A percentile compares a stretch with the other conserved stretches of the same genome.
Evolutionary conservation across 2,329 filamentous ascomycete species (phyloP).

Genomic region (Penicillium sp.): DNA sequence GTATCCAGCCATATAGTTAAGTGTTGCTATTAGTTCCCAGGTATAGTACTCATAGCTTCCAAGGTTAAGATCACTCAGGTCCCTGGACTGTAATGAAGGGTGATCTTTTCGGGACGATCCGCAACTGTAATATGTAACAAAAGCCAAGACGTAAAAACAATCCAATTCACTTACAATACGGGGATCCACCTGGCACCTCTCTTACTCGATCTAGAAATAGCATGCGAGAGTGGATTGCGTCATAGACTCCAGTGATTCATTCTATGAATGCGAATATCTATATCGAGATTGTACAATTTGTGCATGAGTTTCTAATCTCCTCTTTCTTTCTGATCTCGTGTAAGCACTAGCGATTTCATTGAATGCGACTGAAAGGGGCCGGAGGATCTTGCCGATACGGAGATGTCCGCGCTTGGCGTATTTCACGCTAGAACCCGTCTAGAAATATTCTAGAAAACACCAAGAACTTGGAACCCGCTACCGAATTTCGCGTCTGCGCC

Average conservation of each 20-base stretch:
- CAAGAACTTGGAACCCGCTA: constrained; percentile 20
- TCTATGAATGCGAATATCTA: background rate
- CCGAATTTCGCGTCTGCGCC: background rate
- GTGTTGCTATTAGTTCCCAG: background rate
- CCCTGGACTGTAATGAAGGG: background rate
- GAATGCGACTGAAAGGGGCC: background rate
- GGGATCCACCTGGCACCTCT: background rate
- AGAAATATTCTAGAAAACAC: constrained; percentile 31
- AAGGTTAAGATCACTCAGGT: background rate
- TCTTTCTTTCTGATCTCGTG: background rate
- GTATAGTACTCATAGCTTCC: too few relatives aligned
- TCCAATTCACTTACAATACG: background rate
- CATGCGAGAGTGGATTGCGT: constrained; percentile 4
- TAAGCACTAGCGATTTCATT: background rate
- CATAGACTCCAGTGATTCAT: constrained; percentile 6
- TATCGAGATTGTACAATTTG: too few relatives aligned
- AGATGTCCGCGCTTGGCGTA: constrained; percentile 12
- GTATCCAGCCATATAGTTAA: too few relatives aligned
- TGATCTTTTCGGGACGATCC: constrained; percentile 13
- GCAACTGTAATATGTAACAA: constrained; percentile 4
- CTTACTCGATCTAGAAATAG: constrained; percentile 7
- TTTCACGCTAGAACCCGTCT: constrained; percentile 28
- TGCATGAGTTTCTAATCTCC: too few relatives aligned
- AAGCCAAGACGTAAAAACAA: background rate
- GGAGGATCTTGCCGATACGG: background rate